phyloP scores from a whole-genome alignment of 129 eudicot genomes.

The Pulicaria dysenterica region DNA sequence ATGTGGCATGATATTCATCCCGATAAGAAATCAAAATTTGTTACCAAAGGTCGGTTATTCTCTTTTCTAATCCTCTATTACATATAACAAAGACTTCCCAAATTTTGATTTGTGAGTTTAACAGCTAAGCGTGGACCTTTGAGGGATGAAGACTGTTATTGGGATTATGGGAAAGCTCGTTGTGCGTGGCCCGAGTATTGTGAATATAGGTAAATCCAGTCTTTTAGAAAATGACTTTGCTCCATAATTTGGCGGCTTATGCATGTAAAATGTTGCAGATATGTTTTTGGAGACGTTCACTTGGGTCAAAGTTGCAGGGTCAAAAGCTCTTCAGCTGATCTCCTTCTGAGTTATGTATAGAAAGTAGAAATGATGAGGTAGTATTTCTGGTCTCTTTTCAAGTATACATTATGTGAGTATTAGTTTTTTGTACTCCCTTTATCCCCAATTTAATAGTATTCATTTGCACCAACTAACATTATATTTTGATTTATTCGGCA shows the following conservation, averaged over 20 bases:
- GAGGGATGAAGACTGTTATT: conserved; percentile 90
- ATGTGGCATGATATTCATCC: conserved; percentile 99
- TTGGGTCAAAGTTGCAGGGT: conserved; percentile 94
- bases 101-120: conserved; percentile 24
- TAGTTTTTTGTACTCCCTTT: background rate
- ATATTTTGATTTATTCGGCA: background rate
- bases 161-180: conserved; percentile 97
- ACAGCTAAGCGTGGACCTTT: conserved; percentile 93
- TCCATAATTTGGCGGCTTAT: conserved; percentile 11
- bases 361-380: conserved; percentile 47
- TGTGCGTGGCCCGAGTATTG: conserved; percentile 95
- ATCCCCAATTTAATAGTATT: background rate
- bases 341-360: conserved; percentile 63
- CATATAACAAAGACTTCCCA: conserved; percentile 3
- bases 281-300: conserved; percentile 90
- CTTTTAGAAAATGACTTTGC: conserved; percentile 9
- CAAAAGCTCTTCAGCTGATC: conserved; percentile 66
- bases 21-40: conserved; percentile 73
- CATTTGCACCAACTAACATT: background rate
- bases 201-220: conserved; percentile 71
- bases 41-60: conserved; percentile 63
- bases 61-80: conserved; percentile 11
- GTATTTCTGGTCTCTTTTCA: conserved; percentile 7
- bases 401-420: background rate
- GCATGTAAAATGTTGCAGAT: conserved; percentile 44